These are phyloP conservation scores for Boeremia lycopersici DNA, from an alignment of 2,329 filamentous ascomycete species.

Conservation along the genomic window DNA sequence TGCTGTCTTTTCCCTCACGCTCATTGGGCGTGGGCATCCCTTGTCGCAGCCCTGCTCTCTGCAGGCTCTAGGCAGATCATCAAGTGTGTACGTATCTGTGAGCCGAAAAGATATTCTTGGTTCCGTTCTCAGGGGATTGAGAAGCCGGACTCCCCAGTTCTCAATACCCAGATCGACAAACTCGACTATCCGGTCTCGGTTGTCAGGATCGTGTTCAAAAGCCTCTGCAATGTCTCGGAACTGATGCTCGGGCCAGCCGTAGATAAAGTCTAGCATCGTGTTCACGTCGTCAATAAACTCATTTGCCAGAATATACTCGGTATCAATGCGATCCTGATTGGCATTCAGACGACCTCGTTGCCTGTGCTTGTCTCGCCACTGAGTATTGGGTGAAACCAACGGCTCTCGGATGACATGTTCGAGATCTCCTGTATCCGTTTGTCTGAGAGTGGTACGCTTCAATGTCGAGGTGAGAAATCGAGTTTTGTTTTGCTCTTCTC, in stretches of 20 bases:
- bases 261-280: conserved; percentile 16
- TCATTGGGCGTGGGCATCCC: neutral
- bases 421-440: neutral
- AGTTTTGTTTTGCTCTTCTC: too few species aligned
- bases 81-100: neutral
- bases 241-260: neutral
- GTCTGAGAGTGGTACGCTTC: neutral
- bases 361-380: conserved; percentile 3
- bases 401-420: too few species aligned
- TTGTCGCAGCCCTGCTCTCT: neutral
- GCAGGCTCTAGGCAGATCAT: neutral
- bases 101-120: neutral
- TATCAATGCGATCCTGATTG: conserved; percentile 9
- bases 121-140: neutral
- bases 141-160: conserved; percentile 4
- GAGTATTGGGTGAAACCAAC: neutral
- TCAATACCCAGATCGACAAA: neutral
- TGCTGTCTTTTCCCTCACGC: neutral
- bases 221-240: conserved; percentile 4
- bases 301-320: conserved; percentile 6
- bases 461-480: too few species aligned
- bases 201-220: conserved; percentile 6
- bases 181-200: neutral
- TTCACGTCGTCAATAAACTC: conserved; percentile 19
- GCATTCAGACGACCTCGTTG: neutral